Conservation (phyloP, 2,329 filamentous ascomycete species). For the Mycosphaerella sp. region DNA sequence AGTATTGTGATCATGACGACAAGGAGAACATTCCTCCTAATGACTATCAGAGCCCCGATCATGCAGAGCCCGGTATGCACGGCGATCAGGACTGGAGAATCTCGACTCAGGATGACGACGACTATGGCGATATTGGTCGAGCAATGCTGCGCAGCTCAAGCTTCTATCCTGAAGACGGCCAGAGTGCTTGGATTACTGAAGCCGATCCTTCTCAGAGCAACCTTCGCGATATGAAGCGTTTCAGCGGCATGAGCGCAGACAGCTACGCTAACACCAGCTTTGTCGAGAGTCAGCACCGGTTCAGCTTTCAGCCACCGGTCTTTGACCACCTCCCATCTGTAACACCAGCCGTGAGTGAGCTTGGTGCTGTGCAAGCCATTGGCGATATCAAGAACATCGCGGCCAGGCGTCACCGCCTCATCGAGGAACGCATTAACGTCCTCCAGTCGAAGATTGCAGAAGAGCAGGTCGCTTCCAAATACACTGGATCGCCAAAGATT, state of each 20-base stretch:
- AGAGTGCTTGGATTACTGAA: constrained; percentile 13
- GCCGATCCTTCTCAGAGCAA: constrained; percentile 11
- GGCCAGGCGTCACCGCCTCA: not conserved
- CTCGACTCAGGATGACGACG: not conserved
- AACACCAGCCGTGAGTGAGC: not conserved
- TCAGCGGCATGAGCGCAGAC: constrained; percentile 12
- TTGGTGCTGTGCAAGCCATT: not conserved
- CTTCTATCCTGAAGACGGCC: constrained; percentile 15
- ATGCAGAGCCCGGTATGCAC: constrained; percentile 1
- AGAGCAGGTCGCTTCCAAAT: constrained; percentile 1
- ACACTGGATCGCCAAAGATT: constrained; percentile 4
- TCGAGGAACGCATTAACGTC: constrained; percentile 5
- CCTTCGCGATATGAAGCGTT: not conserved
- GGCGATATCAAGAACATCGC: constrained; percentile 1
- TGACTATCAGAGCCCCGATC: constrained; percentile 5
- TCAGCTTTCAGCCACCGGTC: constrained; percentile 1
- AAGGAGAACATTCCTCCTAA: constrained; percentile 20
- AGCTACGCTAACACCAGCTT: constrained; percentile 28
- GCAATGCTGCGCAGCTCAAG: constrained; percentile 12
- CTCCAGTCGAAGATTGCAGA: constrained; percentile 12
- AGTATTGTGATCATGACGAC: constrained; percentile 13
- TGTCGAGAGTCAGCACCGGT: constrained; percentile 12
- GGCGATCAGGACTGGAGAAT: not conserved
- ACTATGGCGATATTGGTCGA: constrained; percentile 10
- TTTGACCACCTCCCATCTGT: not conserved